Base-by-base conservation (phyloP, 2,329 filamentous ascomycete genomes). In the Alternaria triticina region DNA sequence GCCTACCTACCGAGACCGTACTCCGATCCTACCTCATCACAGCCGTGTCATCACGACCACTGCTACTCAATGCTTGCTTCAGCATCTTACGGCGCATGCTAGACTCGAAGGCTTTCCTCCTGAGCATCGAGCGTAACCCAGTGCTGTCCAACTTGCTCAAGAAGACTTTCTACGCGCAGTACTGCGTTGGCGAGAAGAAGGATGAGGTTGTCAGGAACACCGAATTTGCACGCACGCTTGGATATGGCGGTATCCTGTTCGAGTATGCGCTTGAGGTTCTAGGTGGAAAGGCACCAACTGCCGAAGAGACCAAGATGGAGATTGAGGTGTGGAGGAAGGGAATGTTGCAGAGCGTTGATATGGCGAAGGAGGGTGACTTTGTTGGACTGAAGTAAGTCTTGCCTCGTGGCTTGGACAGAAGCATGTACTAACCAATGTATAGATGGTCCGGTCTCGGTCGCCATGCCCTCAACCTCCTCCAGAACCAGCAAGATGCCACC, bases 111-210 rank as follows among this genome's bases (percentile, higher is more conserved):
- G 89, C 83, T 61, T 82, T 87, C 1, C 58, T 94, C 0, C 84
- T 96, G 61, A 90, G 90, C 77, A 89, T 93, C 5, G 93, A 96
- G 75, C 84, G 82, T 56, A 97, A 97, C 76, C 88, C 88, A 0
- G 50, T 95, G 1, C 84, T 97, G 15, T 86, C 89, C 46, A 87
- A 84, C 63, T 76, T 94, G 45, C 83, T 97, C 54, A 93, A 94
- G 77, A 87, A 89, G 75, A 96, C 93, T 0, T 94, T 97, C 73
- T 97, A 97, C 78, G 89, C 89, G 23, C 94, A 97, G 74, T 97
- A 97, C 80, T 97, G 94, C 79, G 93, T 92, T 0, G 94, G 94
- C 27, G 91, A 94, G 80, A 91, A 87, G 52, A 84, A 86, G 0
- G 72, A 78, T 2, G 92, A 97, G 79, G 90, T 96, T 2, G 83